These are phyloP conservation scores for Gnetum montanum DNA, from an alignment of 75 land plant genomes.

Conservation along the genomic window DNA sequence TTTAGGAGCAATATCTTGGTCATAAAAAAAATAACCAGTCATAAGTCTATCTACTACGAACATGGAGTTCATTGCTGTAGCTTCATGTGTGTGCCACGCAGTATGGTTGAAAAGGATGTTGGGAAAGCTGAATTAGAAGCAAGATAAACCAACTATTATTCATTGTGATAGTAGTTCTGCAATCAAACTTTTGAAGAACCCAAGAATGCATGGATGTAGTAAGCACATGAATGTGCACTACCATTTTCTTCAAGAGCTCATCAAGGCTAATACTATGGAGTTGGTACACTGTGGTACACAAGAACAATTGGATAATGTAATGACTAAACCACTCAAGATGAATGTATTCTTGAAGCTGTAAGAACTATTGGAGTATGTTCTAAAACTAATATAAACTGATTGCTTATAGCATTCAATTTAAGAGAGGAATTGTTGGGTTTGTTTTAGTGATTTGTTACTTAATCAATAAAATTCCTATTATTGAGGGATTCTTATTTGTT, in stretches of 20 bases:
- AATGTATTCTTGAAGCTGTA: too few relatives aligned
- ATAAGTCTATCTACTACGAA: constrained; percentile 14
- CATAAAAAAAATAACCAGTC: constrained; percentile 11
- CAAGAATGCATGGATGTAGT: constrained; percentile 11
- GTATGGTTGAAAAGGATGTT: constrained; percentile 21
- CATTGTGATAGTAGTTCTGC: constrained; percentile 24
- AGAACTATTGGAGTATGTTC: too few relatives aligned
- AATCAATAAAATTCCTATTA: too few relatives aligned
- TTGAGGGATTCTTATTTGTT: too few relatives aligned
- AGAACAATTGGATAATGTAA: too few relatives aligned
- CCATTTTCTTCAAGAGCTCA: not conserved
- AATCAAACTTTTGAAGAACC: constrained; percentile 18
- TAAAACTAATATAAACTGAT: too few relatives aligned
- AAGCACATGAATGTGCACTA: not conserved
- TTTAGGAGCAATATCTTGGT: constrained; percentile 12
- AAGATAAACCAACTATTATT: constrained; percentile 1
- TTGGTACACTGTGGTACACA: too few relatives aligned
- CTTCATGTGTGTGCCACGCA: constrained; percentile 14
- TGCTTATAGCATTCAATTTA: too few relatives aligned
- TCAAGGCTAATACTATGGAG: too few relatives aligned
- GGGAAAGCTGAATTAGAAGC: not conserved
- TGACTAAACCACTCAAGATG: too few relatives aligned
- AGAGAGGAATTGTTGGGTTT: too few relatives aligned
- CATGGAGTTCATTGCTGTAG: constrained; percentile 11
- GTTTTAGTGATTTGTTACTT: too few relatives aligned